Base-by-base conservation (phyloP, 306 rosid species). In the Castanopsis chinensis region DNA sequence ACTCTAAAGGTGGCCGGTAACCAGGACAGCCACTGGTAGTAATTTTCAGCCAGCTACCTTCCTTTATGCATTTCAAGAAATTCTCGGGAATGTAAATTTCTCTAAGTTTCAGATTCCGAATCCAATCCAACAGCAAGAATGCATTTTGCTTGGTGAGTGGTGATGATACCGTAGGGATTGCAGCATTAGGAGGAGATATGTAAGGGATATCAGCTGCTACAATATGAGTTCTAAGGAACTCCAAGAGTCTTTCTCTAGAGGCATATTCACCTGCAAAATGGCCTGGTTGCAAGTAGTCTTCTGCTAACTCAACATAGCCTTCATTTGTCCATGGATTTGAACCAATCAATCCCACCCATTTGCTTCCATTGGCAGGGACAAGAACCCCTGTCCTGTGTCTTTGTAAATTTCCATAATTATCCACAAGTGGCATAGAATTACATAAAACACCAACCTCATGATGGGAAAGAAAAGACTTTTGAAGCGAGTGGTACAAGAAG, bases 281-380 rank as follows among this genome's bases (percentile, higher is more conserved):
- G 54, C 54, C 53, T 12, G 81, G 28, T 12, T 2, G 25, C 80
- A 90, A 52, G 69, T 94, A 92, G n/a, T 65, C 83, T n/a, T 83
- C 87, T 43, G 85, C 86, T 27, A 94, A 71, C 79, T 90, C 97
- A 61, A 94, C 85, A 27, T 73, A 89, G 28, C 78, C 81, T 78
- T 83, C 85, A 32, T 45, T 43, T 75, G 70, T 83, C 97, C 98
- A 94, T 21, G 87, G 79, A 88, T 92, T 89, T n/a, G 90, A 86
- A 68, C 64, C 87, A 52, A 88, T 75, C 89, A 92, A 82, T 21
- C 43, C 79, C 5, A 89, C 87, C 97, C 98, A 94, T 65, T 86
- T 88, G 85, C 98, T 92, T 64, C 69, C 83, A 4, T 83, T 85
- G 60, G 96, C 92, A 3, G 98, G 98, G 25, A 91, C 85, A 61